Conservation (phyloP, 2,329 filamentous ascomycete species). For the Tothia fuscella region DNA sequence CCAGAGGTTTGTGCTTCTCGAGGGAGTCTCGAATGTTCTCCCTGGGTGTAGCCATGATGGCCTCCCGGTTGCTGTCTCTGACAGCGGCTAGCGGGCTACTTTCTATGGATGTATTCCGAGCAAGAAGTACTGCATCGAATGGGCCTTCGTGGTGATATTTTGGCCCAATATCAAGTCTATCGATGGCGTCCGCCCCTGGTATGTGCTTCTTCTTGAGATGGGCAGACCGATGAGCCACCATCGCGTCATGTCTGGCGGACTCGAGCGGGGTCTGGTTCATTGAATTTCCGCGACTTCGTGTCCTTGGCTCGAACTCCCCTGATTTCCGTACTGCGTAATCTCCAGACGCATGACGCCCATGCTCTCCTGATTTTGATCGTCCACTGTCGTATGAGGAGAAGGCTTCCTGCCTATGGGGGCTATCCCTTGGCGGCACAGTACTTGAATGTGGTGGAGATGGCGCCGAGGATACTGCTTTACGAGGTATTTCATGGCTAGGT, state of each 20-base stretch:
- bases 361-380: not conserved
- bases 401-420: too few species aligned
- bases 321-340: not conserved
- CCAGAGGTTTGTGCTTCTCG: conserved; percentile 61
- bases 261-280: conserved; percentile 45
- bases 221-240: conserved; percentile 52
- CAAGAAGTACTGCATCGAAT: conserved; percentile 69
- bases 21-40: conserved; percentile 69
- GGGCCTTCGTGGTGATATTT: conserved; percentile 84
- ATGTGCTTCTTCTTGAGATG: conserved; percentile 55
- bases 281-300: conserved; percentile 18
- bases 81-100: conserved; percentile 68
- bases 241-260: conserved; percentile 49
- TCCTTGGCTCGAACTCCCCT: conserved; percentile 1
- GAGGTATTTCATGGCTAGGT: too few species aligned
- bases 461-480: not conserved
- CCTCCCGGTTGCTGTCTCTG: conserved; percentile 58
- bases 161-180: conserved; percentile 58
- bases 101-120: conserved; percentile 54
- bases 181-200: conserved; percentile 64
- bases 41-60: conserved; percentile 65
- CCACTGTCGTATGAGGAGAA: too few species aligned
- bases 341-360: not conserved
- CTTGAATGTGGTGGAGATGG: not conserved
- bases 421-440: not conserved